Evolutionary conservation across 2,329 filamentous ascomycete species (phyloP), one percentile per base, ranked within the genome.

Genomic region (Ceratocystis albifundus): DNA sequence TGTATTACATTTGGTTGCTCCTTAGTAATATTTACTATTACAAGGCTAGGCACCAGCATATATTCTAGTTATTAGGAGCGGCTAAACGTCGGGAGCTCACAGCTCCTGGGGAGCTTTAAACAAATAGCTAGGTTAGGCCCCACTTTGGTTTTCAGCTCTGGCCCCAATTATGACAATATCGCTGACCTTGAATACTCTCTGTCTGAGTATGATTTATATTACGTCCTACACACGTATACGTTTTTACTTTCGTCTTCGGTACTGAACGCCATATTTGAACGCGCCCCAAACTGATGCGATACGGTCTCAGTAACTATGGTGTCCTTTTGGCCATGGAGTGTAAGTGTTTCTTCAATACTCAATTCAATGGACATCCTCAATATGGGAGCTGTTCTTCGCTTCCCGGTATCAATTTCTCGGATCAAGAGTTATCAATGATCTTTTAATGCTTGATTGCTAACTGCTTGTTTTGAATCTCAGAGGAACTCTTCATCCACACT

Each of bases 241-340:
- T 4, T 4, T 15, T 15, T 41, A 15, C 36, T 41, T 41, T 41
- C 36, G 36, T 41, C 10, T 41, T 41, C 36, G 8, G 36, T 41
- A 41, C 36, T 41, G 8, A 41, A 41, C 36, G 36, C 36, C 10
- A 41, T 41, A 12, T 4, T 41, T 41, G 12, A 41, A 41, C 36
- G 36, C 36, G 36, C 36, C 36, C 10, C 12, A 4, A 12, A 41
- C 2, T 12, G 12, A 41, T 41, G 36, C 36, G 36, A 41, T 41
- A 41, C 36, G 10, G 30, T 7, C 28, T 6, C 2, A 25, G 17
- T 20, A 70, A 76, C 70, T 68, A 94, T 94, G 89, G 88, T 92
- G 72, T 89, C 87, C 65, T 82, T 94, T 71, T 94, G 90, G 89
- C 89, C 90, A 70, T 96, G 88, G 85, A 86, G 84, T 80, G 88